Base-by-base conservation (phyloP, 495 filamentous ascomycete species). In the Aspergillus cristatus region DNA sequence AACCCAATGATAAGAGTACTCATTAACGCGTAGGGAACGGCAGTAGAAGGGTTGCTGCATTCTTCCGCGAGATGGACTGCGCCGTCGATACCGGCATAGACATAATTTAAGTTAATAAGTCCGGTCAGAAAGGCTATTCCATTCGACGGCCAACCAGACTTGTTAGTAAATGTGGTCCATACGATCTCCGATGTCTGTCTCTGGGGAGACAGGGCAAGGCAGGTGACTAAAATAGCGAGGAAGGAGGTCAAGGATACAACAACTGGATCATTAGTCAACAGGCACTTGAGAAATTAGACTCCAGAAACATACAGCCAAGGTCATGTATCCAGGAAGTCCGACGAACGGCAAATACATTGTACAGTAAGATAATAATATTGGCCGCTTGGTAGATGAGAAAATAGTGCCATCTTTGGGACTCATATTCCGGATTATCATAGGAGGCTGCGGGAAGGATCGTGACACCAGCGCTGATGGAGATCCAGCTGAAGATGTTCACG, bases 371-470 rank as follows among this genome's bases (percentile, higher is more conserved):
- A 33, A 42, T 25, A 18, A 48, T 10, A 28, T 49, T 52, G 8
- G 43, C 16, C 10, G 58, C 37, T 35, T 64, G 57, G 44, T 62
- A 67, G 6, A 61, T 52, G 1, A 65, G 51, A 41, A 67, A 62
- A 14, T 46, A 43, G 26, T 51, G 51, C 45, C 46, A 57, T 11
- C 41, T 24, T 34, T 54, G 30, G n/a, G 47, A 29, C 13, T 40
- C 35, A 32, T 52, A 51, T 28, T 30, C 30, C 5, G 18, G 14
- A n/a, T n/a, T 46, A 15, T 18, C 38, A 46, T 34, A 46, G 46
- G 8, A 34, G 32, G 14, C 28, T 2, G 51, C 41, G 7, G 34
- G 29, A 11, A 55, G 34, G 25, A 46, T 44, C 2, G 37, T 35
- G 1, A 48, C 40, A 34, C 34, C 41, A 16, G 48, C 45, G 13